Conservation (phyloP, 352 stramenopile genomes). For the Chrysophaeum taylorii region DNA sequence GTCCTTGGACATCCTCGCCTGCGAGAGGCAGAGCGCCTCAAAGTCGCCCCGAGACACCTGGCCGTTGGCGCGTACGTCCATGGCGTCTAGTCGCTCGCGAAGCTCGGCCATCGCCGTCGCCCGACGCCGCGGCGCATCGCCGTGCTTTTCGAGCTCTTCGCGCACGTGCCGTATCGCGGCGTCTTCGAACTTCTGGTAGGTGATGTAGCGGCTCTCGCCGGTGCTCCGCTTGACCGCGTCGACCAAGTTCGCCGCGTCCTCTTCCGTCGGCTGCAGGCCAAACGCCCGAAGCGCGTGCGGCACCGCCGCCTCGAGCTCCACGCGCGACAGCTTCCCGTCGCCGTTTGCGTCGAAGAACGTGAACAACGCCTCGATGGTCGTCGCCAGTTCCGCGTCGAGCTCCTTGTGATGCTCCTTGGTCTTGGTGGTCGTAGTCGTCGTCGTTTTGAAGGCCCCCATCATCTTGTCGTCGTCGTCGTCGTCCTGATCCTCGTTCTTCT, state of each 20-base stretch:
- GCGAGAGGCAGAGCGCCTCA: not conserved
- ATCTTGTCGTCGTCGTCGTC: constrained; percentile 1
- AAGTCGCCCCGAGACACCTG: not conserved
- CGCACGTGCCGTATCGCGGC: not conserved
- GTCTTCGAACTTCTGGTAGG: not conserved
- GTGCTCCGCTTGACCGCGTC: not conserved
- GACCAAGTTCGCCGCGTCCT: not conserved
- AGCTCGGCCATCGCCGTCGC: not conserved
- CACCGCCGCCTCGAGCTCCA: not conserved
- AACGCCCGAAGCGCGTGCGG: constrained; percentile 6
- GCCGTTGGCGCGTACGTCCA: not conserved
- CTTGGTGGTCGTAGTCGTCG: too few relatives aligned
- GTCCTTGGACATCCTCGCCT: not conserved
- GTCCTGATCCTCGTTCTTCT: not conserved
- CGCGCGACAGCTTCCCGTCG: not conserved
- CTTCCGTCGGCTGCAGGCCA: not conserved
- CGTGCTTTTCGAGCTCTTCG: not conserved
- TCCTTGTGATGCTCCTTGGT: too few relatives aligned
- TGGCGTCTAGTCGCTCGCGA: not conserved
- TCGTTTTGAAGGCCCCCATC: too few relatives aligned
- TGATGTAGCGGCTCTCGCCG: not conserved
- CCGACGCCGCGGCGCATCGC: not conserved
- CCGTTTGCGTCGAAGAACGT: not conserved
- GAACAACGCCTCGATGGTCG: constrained; percentile 1
- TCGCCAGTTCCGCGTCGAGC: not conserved